A percentile compares a stretch with the other conserved stretches of the same genome.
These are phyloP conservation scores for Coniferiporia weirii DNA, from an alignment of 1,284 basidiomycete genomes.

Conservation along the genomic window DNA sequence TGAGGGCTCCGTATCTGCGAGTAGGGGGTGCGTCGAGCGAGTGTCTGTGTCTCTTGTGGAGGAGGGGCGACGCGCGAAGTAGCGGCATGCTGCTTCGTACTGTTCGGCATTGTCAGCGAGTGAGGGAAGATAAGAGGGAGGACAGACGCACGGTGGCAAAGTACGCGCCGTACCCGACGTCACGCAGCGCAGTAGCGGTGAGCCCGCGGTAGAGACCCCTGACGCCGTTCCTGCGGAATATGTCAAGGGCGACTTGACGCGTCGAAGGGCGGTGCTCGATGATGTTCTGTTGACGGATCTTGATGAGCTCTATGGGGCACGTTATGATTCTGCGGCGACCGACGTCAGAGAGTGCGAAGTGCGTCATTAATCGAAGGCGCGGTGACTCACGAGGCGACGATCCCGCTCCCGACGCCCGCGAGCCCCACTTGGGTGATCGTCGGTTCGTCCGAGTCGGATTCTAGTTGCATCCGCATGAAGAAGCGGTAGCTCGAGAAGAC, in stretches of 20 bases:
- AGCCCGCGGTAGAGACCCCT: constrained; percentile 75
- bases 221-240: constrained; percentile 53
- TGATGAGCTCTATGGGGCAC: constrained; percentile 80
- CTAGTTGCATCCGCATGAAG: constrained; percentile 56
- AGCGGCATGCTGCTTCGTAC: constrained; percentile 74
- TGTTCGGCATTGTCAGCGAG: constrained; percentile 23
- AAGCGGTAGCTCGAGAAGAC: constrained; percentile 74
- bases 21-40: constrained; percentile 25
- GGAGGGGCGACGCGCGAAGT: constrained; percentile 34
- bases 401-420: constrained; percentile 73
- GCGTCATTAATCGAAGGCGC: not conserved
- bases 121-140: constrained; percentile 10
- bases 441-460: constrained; percentile 40
- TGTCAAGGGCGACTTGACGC: constrained; percentile 44
- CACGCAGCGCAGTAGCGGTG: constrained; percentile 64
- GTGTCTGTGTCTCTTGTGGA: constrained; percentile 2
- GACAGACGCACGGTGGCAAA: constrained; percentile 58
- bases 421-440: constrained; percentile 65
- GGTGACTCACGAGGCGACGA: constrained; percentile 64
- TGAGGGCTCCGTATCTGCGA: constrained; percentile 38
- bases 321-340: constrained; percentile 54
- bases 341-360: constrained; percentile 7
- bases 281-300: constrained; percentile 75
- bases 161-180: constrained; percentile 79
- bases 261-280: constrained; percentile 39